phyloP scores from a whole-genome alignment of 164 flowering plant species.

The Annona cherimola region DNA sequence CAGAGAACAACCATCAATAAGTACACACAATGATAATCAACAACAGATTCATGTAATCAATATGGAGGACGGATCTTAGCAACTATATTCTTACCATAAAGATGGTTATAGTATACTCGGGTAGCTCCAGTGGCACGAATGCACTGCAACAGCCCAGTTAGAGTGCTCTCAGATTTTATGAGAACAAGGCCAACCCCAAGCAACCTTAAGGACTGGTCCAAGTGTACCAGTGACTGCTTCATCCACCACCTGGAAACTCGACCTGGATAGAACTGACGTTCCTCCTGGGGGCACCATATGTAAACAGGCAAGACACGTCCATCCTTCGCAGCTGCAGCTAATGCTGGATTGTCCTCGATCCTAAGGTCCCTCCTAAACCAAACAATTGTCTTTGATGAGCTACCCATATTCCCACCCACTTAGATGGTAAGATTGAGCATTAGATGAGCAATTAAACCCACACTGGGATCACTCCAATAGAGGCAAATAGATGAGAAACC shows the following conservation, averaged over 20 bases:
- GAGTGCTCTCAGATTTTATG: conserved; percentile 59
- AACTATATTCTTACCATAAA: conserved; percentile 54
- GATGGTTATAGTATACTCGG: conserved; percentile 76
- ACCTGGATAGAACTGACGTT: conserved; percentile 81
- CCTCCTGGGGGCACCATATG: conserved; percentile 95
- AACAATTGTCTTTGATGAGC: conserved; percentile 52
- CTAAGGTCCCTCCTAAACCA: conserved; percentile 98
- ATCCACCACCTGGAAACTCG: conserved; percentile 98
- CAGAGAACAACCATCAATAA: not conserved
- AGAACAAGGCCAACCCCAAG: conserved; percentile 66
- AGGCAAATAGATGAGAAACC: not conserved
- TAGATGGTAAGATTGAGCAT: not conserved
- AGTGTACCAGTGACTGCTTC: conserved; percentile 72
- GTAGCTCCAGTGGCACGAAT: conserved; percentile 62
- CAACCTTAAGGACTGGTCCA: conserved; percentile 64
- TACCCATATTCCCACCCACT: conserved; percentile 27
- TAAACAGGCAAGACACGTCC: conserved; percentile 70
- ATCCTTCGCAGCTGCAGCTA: conserved; percentile 75
- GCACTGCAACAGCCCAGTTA: conserved; percentile 60
- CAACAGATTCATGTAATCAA: too few relatives aligned
- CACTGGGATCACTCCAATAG: not conserved
- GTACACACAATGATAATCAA: not conserved
- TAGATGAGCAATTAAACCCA: not conserved
- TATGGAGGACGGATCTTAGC: not conserved
- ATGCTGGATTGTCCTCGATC: conserved; percentile 91